phyloP scores from a whole-genome alignment of 768 basidiomycete species.

The Nevesoporus exiguus region DNA sequence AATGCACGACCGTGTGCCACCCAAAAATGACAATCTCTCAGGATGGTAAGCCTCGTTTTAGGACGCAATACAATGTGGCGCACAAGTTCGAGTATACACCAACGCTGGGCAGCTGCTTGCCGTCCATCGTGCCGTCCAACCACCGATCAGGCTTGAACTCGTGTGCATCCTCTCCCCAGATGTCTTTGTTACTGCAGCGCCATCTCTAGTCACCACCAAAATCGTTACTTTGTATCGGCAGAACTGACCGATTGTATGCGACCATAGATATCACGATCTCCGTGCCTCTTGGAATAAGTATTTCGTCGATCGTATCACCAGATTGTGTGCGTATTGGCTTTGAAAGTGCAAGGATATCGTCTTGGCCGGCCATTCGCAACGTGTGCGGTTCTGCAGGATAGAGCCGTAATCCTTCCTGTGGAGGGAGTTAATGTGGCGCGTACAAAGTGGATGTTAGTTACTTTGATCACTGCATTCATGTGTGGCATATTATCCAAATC shows the following conservation, averaged over 20 bases:
- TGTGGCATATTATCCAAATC: conserved; percentile 53
- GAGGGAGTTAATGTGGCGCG: conserved; percentile 12
- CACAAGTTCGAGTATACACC: conserved; percentile 18
- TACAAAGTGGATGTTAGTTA: background rate
- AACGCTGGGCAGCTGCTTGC: conserved; percentile 3
- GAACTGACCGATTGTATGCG: conserved; percentile 50
- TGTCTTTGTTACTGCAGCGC: conserved; percentile 10
- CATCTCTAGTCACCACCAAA: background rate
- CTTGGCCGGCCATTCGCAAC: conserved; percentile 45
- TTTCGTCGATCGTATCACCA: conserved; percentile 39
- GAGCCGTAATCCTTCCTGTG: conserved; percentile 43
- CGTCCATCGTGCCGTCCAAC: background rate
- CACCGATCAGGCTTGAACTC: conserved; percentile 15
- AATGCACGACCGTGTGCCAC: conserved; percentile 18
- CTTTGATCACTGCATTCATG: conserved; percentile 36
- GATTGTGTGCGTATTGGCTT: conserved; percentile 44
- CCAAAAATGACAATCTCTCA: conserved; percentile 15
- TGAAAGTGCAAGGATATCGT: conserved; percentile 62
- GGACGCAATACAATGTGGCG: background rate
- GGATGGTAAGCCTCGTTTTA: too few relatives aligned
- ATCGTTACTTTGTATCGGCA: background rate
- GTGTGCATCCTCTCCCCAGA: conserved; percentile 28
- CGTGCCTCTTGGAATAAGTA: conserved; percentile 49
- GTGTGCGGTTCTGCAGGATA: conserved; percentile 46
- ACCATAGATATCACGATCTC: conserved; percentile 48